Evolutionary conservation across 2,329 filamentous ascomycete genomes (phyloP).

Genomic region (Xylaria digitata): DNA sequence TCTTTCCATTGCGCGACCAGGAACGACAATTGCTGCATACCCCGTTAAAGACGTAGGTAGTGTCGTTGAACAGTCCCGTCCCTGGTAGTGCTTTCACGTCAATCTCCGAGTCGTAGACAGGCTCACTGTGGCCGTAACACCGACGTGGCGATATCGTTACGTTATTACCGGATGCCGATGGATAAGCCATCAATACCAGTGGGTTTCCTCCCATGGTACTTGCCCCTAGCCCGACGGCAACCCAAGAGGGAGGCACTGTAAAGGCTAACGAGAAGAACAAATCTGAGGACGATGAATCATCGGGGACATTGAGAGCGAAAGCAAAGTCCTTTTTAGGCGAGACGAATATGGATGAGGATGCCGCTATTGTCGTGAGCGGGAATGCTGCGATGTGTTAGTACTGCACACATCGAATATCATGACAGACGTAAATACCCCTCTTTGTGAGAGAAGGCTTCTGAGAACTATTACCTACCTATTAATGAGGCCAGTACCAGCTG

Average conservation of each 20-base stretch:
- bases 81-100: conserved; percentile 58
- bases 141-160: conserved; percentile 68
- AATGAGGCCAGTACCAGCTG: conserved; percentile 41
- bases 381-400: conserved; percentile 24
- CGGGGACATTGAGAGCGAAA: conserved; percentile 80
- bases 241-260: conserved; percentile 60
- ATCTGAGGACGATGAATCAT: conserved; percentile 60
- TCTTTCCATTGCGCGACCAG: conserved; percentile 54
- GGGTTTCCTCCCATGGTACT: conserved; percentile 61
- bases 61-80: conserved; percentile 60
- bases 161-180: conserved; percentile 57
- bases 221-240: conserved; percentile 65
- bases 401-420: not conserved
- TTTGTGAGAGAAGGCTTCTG: not conserved
- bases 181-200: conserved; percentile 67
- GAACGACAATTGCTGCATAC: conserved; percentile 65
- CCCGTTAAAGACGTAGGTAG: conserved; percentile 61
- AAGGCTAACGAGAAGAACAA: conserved; percentile 67
- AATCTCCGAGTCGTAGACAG: conserved; percentile 58
- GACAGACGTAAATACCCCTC: not conserved
- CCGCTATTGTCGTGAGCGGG: conserved; percentile 33
- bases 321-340: conserved; percentile 56
- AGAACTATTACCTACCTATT: conserved; percentile 26
- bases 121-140: conserved; percentile 63
- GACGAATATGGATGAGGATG: conserved; percentile 46